Conservation (phyloP, 306 rosid genomes). For the Dalbergia cochinchinensis region DNA sequence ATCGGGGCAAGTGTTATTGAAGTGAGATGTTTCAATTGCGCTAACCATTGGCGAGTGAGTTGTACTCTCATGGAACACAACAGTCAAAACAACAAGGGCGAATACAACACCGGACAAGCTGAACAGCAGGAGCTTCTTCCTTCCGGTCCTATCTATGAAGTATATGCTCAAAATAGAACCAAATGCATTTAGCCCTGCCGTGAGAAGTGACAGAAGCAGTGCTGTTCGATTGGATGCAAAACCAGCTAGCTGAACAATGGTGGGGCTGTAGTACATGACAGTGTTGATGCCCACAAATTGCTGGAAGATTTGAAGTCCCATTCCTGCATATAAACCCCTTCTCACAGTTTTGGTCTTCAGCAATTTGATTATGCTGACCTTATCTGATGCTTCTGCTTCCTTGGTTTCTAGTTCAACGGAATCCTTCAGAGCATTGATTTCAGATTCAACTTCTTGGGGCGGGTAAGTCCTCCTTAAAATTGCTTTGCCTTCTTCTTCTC, state of each 20-base stretch:
- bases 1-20: conserved; percentile 62
- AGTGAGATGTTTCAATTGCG: conserved; percentile 38
- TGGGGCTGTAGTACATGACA: conserved; percentile 73
- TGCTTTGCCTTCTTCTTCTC: conserved; percentile 55
- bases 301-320: conserved; percentile 74
- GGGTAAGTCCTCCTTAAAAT: conserved; percentile 58
- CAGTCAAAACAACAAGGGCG: conserved; percentile 57
- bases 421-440: conserved; percentile 53
- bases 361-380: conserved; percentile 46
- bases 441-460: conserved; percentile 54
- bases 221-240: conserved; percentile 63
- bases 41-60: conserved; percentile 58
- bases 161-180: conserved; percentile 68
- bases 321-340: conserved; percentile 64
- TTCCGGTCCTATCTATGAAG: conserved; percentile 65
- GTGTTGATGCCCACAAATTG: conserved; percentile 74
- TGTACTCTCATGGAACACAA: conserved; percentile 48
- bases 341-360: conserved; percentile 60
- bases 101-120: conserved; percentile 56
- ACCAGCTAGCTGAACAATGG: conserved; percentile 69
- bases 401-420: conserved; percentile 56
- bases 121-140: conserved; percentile 59
- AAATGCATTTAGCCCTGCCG: conserved; percentile 61
- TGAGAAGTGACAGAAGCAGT: conserved; percentile 64
- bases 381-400: conserved; percentile 40